Evolutionary conservation across 179 eudicot genomes (phyloP).

Genomic region (Heliamphora ciliata): DNA sequence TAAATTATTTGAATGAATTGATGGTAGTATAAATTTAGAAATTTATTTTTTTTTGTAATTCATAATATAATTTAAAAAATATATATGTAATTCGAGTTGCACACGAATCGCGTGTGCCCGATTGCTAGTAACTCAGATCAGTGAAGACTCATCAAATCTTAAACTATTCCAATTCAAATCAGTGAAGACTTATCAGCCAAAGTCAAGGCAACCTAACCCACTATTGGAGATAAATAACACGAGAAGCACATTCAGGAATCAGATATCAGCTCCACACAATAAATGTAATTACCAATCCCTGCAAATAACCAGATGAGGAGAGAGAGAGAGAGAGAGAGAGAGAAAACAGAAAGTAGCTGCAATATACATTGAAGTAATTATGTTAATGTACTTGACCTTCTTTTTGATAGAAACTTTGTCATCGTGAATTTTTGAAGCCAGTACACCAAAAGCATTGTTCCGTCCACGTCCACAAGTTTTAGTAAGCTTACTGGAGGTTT

Average conservation of each 20-base stretch:
- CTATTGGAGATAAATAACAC: background rate
- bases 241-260: background rate
- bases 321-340: background rate
- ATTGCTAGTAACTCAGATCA: too few relatives aligned
- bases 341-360: background rate
- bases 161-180: background rate
- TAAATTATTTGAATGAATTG: too few relatives aligned
- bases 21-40: too few relatives aligned
- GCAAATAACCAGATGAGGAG: background rate
- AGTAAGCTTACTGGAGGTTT: slow-evolving; percentile 19
- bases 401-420: slow-evolving; percentile 21
- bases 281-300: background rate
- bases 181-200: background rate
- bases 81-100: too few relatives aligned
- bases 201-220: background rate
- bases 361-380: background rate
- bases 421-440: slow-evolving; percentile 20
- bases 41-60: too few relatives aligned
- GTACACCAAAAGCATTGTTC: background rate
- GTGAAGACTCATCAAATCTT: too few relatives aligned
- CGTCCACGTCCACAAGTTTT: background rate
- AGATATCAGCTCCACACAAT: background rate
- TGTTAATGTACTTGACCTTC: slow-evolving; percentile 23
- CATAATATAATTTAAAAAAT: too few relatives aligned
- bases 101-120: too few relatives aligned